These are phyloP conservation scores for Halophytophthora polymorphica DNA, from an alignment of 352 stramenopile species.

Conservation along the genomic window DNA sequence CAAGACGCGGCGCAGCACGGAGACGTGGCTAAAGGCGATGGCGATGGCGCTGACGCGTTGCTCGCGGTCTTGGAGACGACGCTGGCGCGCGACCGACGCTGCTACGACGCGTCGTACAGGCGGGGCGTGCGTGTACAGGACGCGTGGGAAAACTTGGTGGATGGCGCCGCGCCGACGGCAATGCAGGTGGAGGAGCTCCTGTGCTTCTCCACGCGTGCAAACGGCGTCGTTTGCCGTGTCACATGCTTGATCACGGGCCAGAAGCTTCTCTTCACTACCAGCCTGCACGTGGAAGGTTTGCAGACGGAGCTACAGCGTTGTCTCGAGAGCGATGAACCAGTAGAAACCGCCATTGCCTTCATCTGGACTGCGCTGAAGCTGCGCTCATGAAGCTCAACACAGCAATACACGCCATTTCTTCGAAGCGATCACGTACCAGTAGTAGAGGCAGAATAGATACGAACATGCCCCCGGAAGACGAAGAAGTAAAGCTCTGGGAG, in stretches of 20 bases:
- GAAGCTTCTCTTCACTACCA: conserved; percentile 19
- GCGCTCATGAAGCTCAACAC: too few species aligned
- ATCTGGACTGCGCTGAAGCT: conserved; percentile 2
- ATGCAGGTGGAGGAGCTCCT: conserved; percentile 29
- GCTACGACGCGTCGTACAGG: conserved; percentile 50
- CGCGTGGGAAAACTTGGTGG: conserved; percentile 26
- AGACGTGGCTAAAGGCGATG: neutral
- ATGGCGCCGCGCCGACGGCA: conserved; percentile 9
- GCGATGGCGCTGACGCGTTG: conserved; percentile 5
- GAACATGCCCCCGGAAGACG: neutral
- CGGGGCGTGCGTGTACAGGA: conserved; percentile 23
- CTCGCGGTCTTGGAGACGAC: conserved; percentile 8
- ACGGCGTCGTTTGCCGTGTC: conserved; percentile 32
- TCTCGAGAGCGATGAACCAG: conserved; percentile 1
- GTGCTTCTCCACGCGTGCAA: conserved; percentile 44
- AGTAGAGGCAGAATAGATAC: too few species aligned
- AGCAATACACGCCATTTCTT: neutral
- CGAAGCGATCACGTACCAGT: too few species aligned
- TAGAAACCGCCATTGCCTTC: conserved; percentile 10
- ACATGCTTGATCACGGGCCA: conserved; percentile 20
- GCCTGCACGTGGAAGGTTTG: conserved; percentile 25
- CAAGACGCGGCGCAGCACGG: conserved; percentile 3
- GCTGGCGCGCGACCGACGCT: conserved; percentile 23
- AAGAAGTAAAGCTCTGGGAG: conserved; percentile 10
- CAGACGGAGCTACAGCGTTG: conserved; percentile 11